Conservation (phyloP, 2,329 filamentous ascomycete genomes). For the Lecanosticta acicola region DNA sequence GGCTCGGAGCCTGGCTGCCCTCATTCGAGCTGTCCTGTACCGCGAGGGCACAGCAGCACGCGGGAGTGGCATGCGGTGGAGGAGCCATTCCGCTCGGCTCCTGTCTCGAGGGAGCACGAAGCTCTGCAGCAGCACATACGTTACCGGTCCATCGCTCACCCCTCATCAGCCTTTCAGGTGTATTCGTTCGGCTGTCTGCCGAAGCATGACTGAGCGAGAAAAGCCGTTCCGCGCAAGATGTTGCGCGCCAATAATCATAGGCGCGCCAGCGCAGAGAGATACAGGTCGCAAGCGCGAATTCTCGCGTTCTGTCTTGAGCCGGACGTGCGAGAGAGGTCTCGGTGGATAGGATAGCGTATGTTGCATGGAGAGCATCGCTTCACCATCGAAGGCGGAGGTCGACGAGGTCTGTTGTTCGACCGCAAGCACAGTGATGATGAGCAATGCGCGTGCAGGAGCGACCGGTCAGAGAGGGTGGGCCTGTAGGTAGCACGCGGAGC, state of each 20-base stretch:
- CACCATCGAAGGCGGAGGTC: too few relatives aligned
- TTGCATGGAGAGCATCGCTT: not conserved
- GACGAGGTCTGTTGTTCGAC: not conserved
- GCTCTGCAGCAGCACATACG: not conserved
- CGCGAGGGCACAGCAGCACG: not conserved
- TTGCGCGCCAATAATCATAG: too few relatives aligned
- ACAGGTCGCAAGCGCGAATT: too few relatives aligned
- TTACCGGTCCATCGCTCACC: not conserved
- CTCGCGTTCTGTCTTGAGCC: too few relatives aligned
- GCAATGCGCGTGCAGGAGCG: not conserved
- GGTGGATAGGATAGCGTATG: not conserved
- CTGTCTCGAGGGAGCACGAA: not conserved
- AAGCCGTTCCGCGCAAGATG: not conserved
- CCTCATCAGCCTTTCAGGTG: not conserved
- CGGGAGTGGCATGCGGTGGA: not conserved
- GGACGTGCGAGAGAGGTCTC: not conserved
- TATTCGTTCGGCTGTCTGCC: not conserved
- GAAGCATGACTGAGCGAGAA: not conserved
- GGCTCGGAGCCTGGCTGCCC: not conserved
- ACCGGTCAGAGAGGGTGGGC: not conserved
- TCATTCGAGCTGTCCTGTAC: not conserved
- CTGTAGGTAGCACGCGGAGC: not conserved
- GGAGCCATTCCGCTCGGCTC: not conserved
- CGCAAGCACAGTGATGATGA: not conserved
- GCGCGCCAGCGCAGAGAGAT: too few relatives aligned